phyloP scores from a whole-genome alignment of 768 basidiomycete species.

The Leccinellum luteum region DNA sequence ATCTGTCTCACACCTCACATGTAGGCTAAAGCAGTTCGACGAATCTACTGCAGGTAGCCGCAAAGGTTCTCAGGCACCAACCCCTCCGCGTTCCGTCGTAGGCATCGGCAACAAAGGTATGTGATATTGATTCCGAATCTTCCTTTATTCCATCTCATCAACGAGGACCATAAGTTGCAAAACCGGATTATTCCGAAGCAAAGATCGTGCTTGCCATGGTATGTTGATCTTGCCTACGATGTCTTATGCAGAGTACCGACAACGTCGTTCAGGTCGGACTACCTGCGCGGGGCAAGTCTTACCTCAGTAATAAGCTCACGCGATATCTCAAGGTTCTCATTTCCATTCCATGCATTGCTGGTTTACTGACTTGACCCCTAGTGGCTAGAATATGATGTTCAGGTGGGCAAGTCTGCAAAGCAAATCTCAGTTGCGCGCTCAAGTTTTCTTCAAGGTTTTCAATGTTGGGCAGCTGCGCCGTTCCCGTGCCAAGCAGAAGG shows the following conservation, averaged over 20 bases:
- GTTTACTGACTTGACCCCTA: slow-evolving; percentile 32
- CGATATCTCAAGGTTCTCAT: slow-evolving; percentile 82
- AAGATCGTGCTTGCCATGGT: slow-evolving; percentile 99
- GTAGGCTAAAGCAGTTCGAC: slow-evolving; percentile 78
- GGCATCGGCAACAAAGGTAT: slow-evolving; percentile 88
- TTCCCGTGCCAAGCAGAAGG: slow-evolving; percentile 77
- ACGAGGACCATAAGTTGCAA: slow-evolving; percentile 58
- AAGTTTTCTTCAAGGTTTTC: slow-evolving; percentile 65
- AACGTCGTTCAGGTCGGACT: slow-evolving; percentile 70
- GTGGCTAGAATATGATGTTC: slow-evolving; percentile 99
- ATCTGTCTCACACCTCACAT: not conserved
- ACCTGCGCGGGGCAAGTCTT: slow-evolving; percentile 98
- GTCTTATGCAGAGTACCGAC: not conserved
- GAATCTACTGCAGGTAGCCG: slow-evolving; percentile 69
- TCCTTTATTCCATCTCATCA: slow-evolving; percentile 2
- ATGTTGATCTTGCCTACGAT: slow-evolving; percentile 6
- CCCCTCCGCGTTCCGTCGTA: slow-evolving; percentile 79
- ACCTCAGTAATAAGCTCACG: slow-evolving; percentile 96
- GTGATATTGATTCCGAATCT: not conserved
- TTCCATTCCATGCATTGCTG: not conserved
- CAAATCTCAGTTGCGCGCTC: not conserved
- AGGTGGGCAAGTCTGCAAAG: slow-evolving; percentile 43
- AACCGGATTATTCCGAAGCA: slow-evolving; percentile 97
- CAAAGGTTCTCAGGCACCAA: slow-evolving; percentile 68
- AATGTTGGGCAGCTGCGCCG: slow-evolving; percentile 95